These are phyloP conservation scores for Marasmius fiardii DNA, from an alignment of 1,284 basidiomycete genomes.

Conservation along the genomic window DNA sequence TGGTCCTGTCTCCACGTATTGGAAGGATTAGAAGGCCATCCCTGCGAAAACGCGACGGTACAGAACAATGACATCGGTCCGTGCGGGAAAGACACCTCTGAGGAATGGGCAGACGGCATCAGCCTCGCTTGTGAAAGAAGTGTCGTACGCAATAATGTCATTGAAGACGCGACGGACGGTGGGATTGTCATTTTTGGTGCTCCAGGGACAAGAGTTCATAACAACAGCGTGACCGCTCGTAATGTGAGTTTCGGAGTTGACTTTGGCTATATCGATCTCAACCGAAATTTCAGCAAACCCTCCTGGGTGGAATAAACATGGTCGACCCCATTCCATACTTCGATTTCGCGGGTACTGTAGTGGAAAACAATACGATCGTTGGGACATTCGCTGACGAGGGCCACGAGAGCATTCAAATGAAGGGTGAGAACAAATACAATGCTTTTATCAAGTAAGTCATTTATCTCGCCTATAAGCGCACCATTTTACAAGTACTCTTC, in stretches of 20 bases:
- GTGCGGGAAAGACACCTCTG: too few species aligned
- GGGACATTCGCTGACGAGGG: constrained; percentile 54
- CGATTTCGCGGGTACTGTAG: constrained; percentile 65
- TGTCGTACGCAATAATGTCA: constrained; percentile 67
- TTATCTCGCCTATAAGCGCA: background rate
- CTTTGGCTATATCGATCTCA: background rate
- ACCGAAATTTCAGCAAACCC: constrained; percentile 45
- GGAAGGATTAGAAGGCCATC: too few species aligned
- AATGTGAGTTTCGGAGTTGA: constrained; percentile 39
- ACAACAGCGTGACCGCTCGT: constrained; percentile 65
- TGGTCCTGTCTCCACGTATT: too few species aligned
- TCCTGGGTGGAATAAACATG: constrained; percentile 79
- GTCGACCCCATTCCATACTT: constrained; percentile 83
- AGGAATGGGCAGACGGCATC: too few species aligned
- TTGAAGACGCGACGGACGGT: constrained; percentile 76
- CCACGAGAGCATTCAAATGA: constrained; percentile 31
- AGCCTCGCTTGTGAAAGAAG: too few species aligned
- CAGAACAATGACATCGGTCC: too few species aligned
- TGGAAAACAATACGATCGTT: constrained; percentile 75
- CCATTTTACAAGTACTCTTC: too few species aligned
- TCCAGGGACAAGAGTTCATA: constrained; percentile 69
- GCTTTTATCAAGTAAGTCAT: constrained; percentile 63
- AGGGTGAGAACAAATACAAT: constrained; percentile 57
- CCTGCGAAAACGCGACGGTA: too few species aligned
- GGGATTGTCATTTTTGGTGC: constrained; percentile 85